Evolutionary conservation across 805 yeast genomes (phyloP).

Genomic region (Teunomyces panamensis): DNA sequence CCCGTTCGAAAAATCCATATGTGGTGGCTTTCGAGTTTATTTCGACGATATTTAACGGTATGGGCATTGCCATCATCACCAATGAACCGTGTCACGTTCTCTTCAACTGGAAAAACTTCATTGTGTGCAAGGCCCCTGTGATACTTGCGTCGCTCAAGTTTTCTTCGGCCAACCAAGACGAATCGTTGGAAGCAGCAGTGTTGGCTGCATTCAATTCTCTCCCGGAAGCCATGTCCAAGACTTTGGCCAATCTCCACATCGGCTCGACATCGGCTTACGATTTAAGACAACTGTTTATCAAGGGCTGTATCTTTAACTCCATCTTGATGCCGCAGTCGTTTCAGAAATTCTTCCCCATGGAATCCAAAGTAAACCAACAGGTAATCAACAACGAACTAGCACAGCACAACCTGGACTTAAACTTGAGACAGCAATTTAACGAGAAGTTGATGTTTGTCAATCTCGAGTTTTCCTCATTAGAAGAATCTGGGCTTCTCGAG

Average conservation of each 20-base stretch:
- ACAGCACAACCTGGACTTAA: slow-evolving; percentile 20
- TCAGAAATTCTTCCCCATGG: slow-evolving; percentile 26
- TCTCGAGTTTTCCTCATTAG: slow-evolving; percentile 39
- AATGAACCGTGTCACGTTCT: slow-evolving; percentile 22
- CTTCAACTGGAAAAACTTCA: slow-evolving; percentile 36
- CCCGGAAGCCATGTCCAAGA: neutral
- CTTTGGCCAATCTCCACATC: neutral
- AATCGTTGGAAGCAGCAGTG: slow-evolving; percentile 16
- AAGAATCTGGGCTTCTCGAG: slow-evolving; percentile 36
- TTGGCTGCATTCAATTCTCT: slow-evolving; percentile 12
- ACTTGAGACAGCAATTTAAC: slow-evolving; percentile 22
- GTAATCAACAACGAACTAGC: slow-evolving; percentile 25
- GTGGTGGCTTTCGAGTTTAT: slow-evolving; percentile 18
- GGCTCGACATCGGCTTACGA: slow-evolving; percentile 16
- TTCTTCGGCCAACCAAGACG: slow-evolving; percentile 7
- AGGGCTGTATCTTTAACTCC: slow-evolving; percentile 29
- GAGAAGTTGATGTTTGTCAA: slow-evolving; percentile 32
- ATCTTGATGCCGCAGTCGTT: slow-evolving; percentile 24
- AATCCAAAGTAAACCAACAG: slow-evolving; percentile 21
- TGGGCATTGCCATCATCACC: slow-evolving; percentile 14
- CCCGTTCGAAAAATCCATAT: slow-evolving; percentile 11
- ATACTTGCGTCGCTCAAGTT: slow-evolving; percentile 19
- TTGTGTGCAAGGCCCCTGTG: slow-evolving; percentile 27
- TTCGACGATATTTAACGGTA: slow-evolving; percentile 19
- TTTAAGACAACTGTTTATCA: slow-evolving; percentile 26